phyloP scores from a whole-genome alignment of 2,329 filamentous ascomycete genomes.

The Orbilia ellipsospora region DNA sequence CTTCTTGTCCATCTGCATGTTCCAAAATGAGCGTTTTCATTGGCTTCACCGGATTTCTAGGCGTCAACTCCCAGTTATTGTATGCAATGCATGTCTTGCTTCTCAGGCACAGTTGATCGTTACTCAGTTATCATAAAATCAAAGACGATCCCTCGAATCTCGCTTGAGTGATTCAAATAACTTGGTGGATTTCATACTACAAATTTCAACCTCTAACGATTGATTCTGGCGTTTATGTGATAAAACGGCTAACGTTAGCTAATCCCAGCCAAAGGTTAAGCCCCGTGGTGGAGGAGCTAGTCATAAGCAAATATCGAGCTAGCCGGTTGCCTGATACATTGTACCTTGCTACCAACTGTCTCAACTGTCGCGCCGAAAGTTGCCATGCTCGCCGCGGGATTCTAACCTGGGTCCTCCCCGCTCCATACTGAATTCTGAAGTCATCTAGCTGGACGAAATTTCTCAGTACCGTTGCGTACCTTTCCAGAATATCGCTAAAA shows the following conservation, averaged over 20 bases:
- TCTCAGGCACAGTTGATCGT: slow-evolving; percentile 25
- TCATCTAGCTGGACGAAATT: slow-evolving; percentile 2
- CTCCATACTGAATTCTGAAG: too few species aligned
- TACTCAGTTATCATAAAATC: too few species aligned
- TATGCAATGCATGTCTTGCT: slow-evolving; percentile 49
- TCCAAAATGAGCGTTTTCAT: slow-evolving; percentile 11
- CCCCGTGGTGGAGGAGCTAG: slow-evolving; percentile 25
- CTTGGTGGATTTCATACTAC: background rate
- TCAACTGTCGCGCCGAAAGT: slow-evolving; percentile 33
- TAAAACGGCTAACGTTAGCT: background rate
- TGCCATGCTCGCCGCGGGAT: slow-evolving; percentile 37
- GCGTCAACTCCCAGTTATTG: slow-evolving; percentile 20
- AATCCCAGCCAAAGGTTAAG: background rate
- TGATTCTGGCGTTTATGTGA: background rate
- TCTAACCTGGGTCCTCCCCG: slow-evolving; percentile 10
- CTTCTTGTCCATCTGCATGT: slow-evolving; percentile 19
- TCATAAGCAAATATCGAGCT: slow-evolving; percentile 25
- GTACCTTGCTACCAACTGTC: slow-evolving; percentile 44
- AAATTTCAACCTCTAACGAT: background rate
- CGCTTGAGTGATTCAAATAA: too few species aligned
- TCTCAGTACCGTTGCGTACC: slow-evolving; percentile 31
- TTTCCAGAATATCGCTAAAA: slow-evolving; percentile 20
- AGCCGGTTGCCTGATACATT: slow-evolving; percentile 31
- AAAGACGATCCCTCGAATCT: too few species aligned
- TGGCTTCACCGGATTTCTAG: slow-evolving; percentile 6